Conservation (phyloP, 2,329 filamentous ascomycete species). For the Zasmidium cellare region DNA sequence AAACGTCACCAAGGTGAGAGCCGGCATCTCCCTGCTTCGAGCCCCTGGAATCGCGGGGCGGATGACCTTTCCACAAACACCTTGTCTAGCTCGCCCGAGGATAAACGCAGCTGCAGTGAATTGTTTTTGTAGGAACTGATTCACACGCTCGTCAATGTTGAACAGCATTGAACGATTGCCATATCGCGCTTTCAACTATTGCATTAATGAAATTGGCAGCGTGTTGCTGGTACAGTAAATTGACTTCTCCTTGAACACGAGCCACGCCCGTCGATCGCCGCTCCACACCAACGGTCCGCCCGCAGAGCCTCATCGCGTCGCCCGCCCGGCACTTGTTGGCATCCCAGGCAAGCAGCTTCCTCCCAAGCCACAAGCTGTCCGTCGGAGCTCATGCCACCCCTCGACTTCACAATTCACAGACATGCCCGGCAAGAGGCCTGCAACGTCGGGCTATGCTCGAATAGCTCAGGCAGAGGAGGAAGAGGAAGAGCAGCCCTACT, state of each 20-base stretch:
- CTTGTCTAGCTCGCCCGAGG: no score
- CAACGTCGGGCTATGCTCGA: slow-evolving; percentile 52
- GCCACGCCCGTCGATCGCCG: neutral
- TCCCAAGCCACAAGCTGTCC: neutral
- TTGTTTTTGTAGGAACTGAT: no score
- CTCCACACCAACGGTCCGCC: neutral
- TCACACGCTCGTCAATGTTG: no score
- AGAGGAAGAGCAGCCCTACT: slow-evolving; percentile 41
- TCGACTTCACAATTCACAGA: neutral
- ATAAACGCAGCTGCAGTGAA: no score
- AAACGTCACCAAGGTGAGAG: neutral
- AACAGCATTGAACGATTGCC: no score
- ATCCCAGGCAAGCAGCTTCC: neutral
- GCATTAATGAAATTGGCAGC: neutral
- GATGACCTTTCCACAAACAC: neutral
- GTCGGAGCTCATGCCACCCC: neutral
- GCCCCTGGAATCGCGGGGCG: neutral
- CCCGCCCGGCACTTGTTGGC: neutral
- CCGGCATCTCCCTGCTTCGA: neutral
- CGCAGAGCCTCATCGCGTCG: slow-evolving; percentile 7
- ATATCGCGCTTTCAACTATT: neutral
- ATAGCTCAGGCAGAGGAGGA: slow-evolving; percentile 56
- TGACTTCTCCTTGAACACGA: neutral
- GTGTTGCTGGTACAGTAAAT: neutral
- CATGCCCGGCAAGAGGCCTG: slow-evolving; percentile 40